Base-by-base conservation (phyloP, 306 rosid genomes). In the Quercus bicolor region DNA sequence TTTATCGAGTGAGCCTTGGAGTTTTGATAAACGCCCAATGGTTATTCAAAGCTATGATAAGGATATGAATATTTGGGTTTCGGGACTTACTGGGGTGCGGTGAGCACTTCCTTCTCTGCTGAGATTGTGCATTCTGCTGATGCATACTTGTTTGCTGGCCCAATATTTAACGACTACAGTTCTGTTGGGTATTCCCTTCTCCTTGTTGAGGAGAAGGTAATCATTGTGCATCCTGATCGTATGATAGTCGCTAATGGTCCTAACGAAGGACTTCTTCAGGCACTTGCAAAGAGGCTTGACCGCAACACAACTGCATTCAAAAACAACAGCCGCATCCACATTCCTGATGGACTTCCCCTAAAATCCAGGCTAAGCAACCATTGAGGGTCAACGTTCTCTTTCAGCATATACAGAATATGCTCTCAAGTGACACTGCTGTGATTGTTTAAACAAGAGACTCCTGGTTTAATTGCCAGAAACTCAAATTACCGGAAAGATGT, bases 151-250 rank as follows among this genome's bases (percentile, higher is more conserved):
- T 85, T 85, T 20, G 90, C 79, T 6, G 88, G 90, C 16, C 87
- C 88, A 16, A 85, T 77, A 40, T 85, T 87, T 65, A 87, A 82
- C 40, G 90, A 80, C 76, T 87, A 80, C 82, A 87, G 87, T 84
- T 87, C 88, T 54, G 88, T 85, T 6, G 90, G 85, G 11, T 87
- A 87, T 65, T 87, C 88, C 15, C 85, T 85, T 18, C 88, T 87
- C 37, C 77, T 87, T 14, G 80, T 75, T 24, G 85, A 80, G 68
- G 88, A 87, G 71, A 87, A 87, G 57, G 88, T 82, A 23, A 74
- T 87, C 75, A 75, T 87, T 59, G 85, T 85, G 55, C 80, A 87
- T 73, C 90, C 87, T 0, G 90, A 85, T 31, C 83, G 75, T 0
- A 80, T 85, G 5, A 53, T 82, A 4, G 73, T 82, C 3, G 75